A percentile compares a stretch with the other conserved stretches of the same genome.
phyloP scores from a whole-genome alignment of 257 asterid species.

The Lithospermum erythrorhizon region DNA sequence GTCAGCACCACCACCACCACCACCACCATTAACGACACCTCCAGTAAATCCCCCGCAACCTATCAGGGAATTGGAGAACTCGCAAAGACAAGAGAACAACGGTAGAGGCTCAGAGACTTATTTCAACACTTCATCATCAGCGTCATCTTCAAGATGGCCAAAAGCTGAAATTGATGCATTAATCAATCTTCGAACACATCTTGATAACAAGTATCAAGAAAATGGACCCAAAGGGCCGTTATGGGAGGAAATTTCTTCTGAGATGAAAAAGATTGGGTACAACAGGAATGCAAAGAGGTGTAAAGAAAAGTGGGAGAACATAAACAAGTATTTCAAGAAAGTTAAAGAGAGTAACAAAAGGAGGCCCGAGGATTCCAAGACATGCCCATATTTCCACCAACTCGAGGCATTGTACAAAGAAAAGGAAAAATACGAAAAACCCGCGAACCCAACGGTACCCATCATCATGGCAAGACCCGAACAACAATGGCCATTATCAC shows the following conservation, averaged over 20 bases:
- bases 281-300: slow-evolving; percentile 69
- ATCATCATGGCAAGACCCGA: slow-evolving; percentile 89
- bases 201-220: slow-evolving; percentile 72
- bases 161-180: slow-evolving; percentile 76
- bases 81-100: slow-evolving; percentile 15
- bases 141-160: slow-evolving; percentile 84
- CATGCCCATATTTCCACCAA: slow-evolving; percentile 82
- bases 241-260: slow-evolving; percentile 83
- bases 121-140: slow-evolving; percentile 3
- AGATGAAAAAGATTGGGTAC: slow-evolving; percentile 66
- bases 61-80: slow-evolving; percentile 9
- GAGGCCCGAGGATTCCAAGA: slow-evolving; percentile 73
- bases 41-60: slow-evolving; percentile 9
- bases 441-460: slow-evolving; percentile 30
- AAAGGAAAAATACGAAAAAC: slow-evolving; percentile 20
- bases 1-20: slow-evolving; percentile 9
- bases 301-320: slow-evolving; percentile 99
- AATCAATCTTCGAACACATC: slow-evolving; percentile 51
- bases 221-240: slow-evolving; percentile 87
- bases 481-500: slow-evolving; percentile 74
- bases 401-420: slow-evolving; percentile 77
- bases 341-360: slow-evolving; percentile 78
- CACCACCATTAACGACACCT: not conserved
- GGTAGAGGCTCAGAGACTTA: slow-evolving; percentile 20
- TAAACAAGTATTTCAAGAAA: slow-evolving; percentile 90